phyloP scores from a whole-genome alignment of 257 asterid species.

The Schizonepeta tenuifolia region DNA sequence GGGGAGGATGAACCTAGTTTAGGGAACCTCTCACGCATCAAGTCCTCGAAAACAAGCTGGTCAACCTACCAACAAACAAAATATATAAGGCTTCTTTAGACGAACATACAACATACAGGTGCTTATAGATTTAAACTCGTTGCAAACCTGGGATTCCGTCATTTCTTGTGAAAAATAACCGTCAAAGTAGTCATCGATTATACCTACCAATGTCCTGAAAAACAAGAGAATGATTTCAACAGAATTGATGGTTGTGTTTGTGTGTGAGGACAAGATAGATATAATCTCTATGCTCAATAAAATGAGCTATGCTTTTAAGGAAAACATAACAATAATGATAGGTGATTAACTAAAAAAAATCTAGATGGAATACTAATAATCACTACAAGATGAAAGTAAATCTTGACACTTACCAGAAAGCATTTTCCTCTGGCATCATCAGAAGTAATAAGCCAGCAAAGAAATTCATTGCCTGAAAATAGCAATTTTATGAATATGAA shows the following conservation, averaged over 20 bases:
- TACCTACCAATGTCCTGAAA: conserved; percentile 90
- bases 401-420: conserved; percentile 79
- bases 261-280: too few relatives aligned
- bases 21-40: conserved; percentile 89
- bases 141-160: conserved; percentile 90
- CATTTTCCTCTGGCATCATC: conserved; percentile 98
- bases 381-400: conserved; percentile 24
- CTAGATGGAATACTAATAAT: conserved; percentile 11
- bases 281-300: conserved; percentile 9
- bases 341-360: neutral
- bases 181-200: conserved; percentile 87
- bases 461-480: conserved; percentile 90
- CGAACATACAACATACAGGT: conserved; percentile 20
- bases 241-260: neutral
- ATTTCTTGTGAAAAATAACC: conserved; percentile 89
- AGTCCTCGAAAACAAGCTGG: conserved; percentile 93
- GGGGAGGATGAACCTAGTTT: conserved; percentile 66
- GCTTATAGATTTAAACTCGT: neutral
- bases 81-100: conserved; percentile 24
- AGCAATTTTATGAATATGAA: neutral
- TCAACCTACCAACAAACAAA: conserved; percentile 60
- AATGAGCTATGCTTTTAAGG: neutral
- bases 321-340: neutral
- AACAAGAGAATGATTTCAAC: neutral
- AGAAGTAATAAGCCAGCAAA: conserved; percentile 92